A percentile compares a stretch with the other conserved stretches of the same genome.
These are phyloP conservation scores for Stevia rebaudiana DNA, from an alignment of 140 eudicot genomes.

Conservation along the genomic window DNA sequence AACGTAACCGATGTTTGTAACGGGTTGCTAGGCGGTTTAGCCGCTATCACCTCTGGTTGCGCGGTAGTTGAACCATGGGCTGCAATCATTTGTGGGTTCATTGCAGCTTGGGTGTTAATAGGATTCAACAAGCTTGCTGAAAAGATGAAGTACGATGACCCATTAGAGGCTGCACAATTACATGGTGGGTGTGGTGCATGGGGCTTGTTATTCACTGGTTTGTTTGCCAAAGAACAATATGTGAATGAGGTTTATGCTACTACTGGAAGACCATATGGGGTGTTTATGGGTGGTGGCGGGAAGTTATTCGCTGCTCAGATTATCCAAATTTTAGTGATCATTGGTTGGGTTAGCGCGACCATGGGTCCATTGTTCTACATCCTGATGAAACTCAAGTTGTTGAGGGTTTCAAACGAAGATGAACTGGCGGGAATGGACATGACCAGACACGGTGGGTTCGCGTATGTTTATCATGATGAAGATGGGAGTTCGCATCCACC, in stretches of 20 bases:
- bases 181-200: constrained; percentile 80
- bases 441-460: constrained; percentile 76
- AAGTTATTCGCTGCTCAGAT: constrained; percentile 58
- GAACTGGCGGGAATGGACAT: constrained; percentile 74
- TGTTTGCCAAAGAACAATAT: constrained; percentile 41
- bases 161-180: constrained; percentile 70
- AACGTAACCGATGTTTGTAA: constrained; percentile 67
- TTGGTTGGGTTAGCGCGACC: constrained; percentile 65
- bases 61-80: constrained; percentile 83
- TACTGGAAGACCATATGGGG: constrained; percentile 40
- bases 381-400: constrained; percentile 41
- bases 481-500: constrained; percentile 34
- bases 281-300: constrained; percentile 80
- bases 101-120: constrained; percentile 66
- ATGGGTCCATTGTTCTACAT: constrained; percentile 59
- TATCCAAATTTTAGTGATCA: constrained; percentile 43
- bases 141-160: constrained; percentile 53
- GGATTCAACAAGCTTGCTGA: constrained; percentile 58
- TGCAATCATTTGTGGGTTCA: constrained; percentile 60
- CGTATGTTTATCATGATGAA: constrained; percentile 59
- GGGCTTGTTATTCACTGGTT: constrained; percentile 62
- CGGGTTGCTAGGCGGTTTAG: constrained; percentile 67
- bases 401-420: constrained; percentile 57
- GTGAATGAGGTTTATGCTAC: constrained; percentile 41
- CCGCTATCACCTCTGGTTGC: constrained; percentile 74